phyloP scores from a whole-genome alignment of 805 yeast species.

The Huiozyma naganishii region DNA sequence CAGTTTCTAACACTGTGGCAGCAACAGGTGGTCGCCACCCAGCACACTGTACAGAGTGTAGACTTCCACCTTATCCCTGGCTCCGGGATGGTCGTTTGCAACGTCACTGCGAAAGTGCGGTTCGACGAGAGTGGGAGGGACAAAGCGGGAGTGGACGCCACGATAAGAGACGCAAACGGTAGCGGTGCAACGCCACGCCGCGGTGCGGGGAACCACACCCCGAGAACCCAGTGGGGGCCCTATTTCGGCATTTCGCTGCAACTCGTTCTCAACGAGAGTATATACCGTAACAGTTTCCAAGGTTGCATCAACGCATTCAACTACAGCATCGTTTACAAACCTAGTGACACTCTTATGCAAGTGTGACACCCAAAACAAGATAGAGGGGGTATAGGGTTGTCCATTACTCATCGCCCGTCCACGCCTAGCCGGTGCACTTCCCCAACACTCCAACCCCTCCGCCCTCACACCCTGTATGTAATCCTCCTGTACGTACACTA shows the following conservation, averaged over 20 bases:
- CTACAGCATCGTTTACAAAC: conserved; percentile 58
- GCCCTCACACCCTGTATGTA: too few species aligned
- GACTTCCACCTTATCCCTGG: conserved; percentile 65
- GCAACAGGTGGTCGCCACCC: conserved; percentile 32
- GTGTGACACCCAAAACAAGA: background rate
- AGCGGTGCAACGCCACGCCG: conserved; percentile 6
- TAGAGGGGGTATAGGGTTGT: too few species aligned
- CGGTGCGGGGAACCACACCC: conserved; percentile 9
- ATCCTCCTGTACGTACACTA: too few species aligned
- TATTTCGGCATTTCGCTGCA: conserved; percentile 59
- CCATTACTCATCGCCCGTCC: too few species aligned
- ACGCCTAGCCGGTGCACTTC: too few species aligned
- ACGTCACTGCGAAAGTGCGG: conserved; percentile 47
- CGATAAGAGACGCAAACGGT: conserved; percentile 25
- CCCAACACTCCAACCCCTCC: too few species aligned
- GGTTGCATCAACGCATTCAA: conserved; percentile 44
- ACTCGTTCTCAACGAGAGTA: conserved; percentile 43
- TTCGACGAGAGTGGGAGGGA: conserved; percentile 70
- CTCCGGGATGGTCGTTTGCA: conserved; percentile 41
- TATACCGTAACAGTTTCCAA: conserved; percentile 28
- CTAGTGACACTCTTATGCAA: conserved; percentile 7
- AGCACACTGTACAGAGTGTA: conserved; percentile 50
- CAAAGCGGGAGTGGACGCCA: conserved; percentile 54
- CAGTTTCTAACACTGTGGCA: conserved; percentile 25
- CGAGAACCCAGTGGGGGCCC: conserved; percentile 52